Base-by-base conservation (phyloP, 305 asterid species). In the Ajuga reptans region DNA sequence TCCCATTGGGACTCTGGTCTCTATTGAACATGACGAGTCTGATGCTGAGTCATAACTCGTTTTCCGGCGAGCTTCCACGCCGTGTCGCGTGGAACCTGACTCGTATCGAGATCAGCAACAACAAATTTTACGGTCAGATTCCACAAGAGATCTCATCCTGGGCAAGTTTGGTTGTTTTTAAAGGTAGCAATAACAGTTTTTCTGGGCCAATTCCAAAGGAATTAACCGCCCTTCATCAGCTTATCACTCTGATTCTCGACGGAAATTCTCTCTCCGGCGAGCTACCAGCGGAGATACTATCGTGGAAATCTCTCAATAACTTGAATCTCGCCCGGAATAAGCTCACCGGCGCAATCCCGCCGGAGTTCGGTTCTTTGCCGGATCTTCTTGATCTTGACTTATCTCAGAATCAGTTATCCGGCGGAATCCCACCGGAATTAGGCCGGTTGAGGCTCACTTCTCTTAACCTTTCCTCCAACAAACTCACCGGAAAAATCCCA, bases 211-310 rank as follows among this genome's bases (percentile, higher is more conserved):
- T 90, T 42, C 94, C 98, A 0, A 71, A 21, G 50, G 87, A 72
- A n/a, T 46, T 90, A 27, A 92, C 98, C 6, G 62, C 80, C 15
- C 96, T 90, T 78, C 37, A 63, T 45, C 76, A 79, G 73, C 87
- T 90, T 3, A 75, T 4, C 66, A 80, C 79, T 33, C 75, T 93
- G 41, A 27, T 27, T 10, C 86, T 93, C 3, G 95, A 89, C 54
- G 95, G 98, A 2, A 92, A 93, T 70, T 81, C 82, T 4, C 81
- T 93, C 49, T 81, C 91, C 9, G 95, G 96, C 50, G 81, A 55
- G 59, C 77, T 93, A 5, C 98, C 96, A 18, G 58, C 85, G 47
- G 41, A 79, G 24, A 86, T 93, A 5, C 27, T 74, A 8, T 90
- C 98, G 1, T 93, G 98, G 98, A 66, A 45, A 5, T 88, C 95